Percentiles rank a stretch among this genome's conserved stretches.
Conservation (phyloP, 73 alveolate genomes). For the Urostyla sp. region DNA sequence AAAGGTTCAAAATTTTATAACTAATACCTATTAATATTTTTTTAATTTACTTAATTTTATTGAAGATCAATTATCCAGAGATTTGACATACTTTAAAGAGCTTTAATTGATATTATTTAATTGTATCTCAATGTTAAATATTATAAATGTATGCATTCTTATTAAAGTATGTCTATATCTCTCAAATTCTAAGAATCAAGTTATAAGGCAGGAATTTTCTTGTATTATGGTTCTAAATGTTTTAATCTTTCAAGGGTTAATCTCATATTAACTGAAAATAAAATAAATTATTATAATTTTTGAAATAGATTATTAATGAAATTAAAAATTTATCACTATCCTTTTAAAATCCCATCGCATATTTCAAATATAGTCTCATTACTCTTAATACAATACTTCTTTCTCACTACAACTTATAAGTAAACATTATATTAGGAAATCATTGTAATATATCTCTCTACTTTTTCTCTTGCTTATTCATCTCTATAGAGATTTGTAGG, state of each 20-base stretch:
- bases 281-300: no score
- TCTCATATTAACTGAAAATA: no score
- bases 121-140: constrained; percentile 8
- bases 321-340: no score
- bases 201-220: neutral
- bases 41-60: constrained; percentile 26
- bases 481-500: constrained; percentile 40
- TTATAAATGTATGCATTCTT: constrained; percentile 30
- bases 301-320: no score
- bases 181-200: constrained; percentile 18
- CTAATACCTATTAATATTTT: neutral
- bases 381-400: neutral
- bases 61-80: constrained; percentile 41
- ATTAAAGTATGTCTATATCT: constrained; percentile 1
- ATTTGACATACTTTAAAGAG: constrained; percentile 9
- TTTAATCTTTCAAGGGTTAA: constrained; percentile 11
- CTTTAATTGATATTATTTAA: neutral
- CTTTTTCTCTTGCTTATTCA: constrained; percentile 4
- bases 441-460: constrained; percentile 11
- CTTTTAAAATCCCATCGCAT: constrained; percentile 4
- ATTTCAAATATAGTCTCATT: constrained; percentile 10
- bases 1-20: constrained; percentile 7
- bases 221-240: constrained; percentile 16
- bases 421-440: constrained; percentile 25
- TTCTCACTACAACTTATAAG: constrained; percentile 3